Conservation (phyloP, 2,329 filamentous ascomycete species). For the Verticillium longisporum region DNA sequence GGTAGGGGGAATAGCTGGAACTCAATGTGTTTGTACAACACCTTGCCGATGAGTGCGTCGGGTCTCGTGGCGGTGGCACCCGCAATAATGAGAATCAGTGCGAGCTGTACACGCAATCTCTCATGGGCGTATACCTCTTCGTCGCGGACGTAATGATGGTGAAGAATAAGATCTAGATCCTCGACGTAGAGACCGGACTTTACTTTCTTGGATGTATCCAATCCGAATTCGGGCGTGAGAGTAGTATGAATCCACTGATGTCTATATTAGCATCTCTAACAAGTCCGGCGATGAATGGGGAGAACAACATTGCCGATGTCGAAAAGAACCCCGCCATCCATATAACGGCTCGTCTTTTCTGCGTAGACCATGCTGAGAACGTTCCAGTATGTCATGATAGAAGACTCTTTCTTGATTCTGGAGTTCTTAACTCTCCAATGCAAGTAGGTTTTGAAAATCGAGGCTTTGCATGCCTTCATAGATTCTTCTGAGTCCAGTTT, state of each 20-base stretch:
- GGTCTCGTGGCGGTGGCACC: constrained; percentile 15
- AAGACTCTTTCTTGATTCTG: constrained; percentile 13
- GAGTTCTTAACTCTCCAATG: constrained; percentile 12
- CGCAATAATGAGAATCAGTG: constrained; percentile 13
- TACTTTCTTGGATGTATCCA: constrained; percentile 15
- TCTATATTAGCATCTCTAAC: constrained; percentile 5
- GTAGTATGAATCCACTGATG: constrained; percentile 11
- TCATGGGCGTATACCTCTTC: constrained; percentile 16
- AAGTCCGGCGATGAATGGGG: not conserved
- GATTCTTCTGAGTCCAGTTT: constrained; percentile 6
- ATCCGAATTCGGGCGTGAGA: constrained; percentile 8
- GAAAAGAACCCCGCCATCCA: constrained; percentile 10
- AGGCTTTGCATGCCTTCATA: constrained; percentile 8
- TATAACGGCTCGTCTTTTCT: constrained; percentile 7
- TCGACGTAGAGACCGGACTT: constrained; percentile 15
- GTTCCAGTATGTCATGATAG: constrained; percentile 13
- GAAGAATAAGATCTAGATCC: constrained; percentile 16
- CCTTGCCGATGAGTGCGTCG: constrained; percentile 14
- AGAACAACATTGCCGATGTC: constrained; percentile 13
- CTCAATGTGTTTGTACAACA: constrained; percentile 17
- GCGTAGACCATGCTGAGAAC: constrained; percentile 14
- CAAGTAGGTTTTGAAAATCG: constrained; percentile 15
- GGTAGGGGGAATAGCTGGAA: constrained; percentile 16
- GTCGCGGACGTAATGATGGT: constrained; percentile 15
- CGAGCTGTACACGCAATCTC: constrained; percentile 15